phyloP scores from a whole-genome alignment of 2,329 filamentous ascomycete genomes.

The Neonectria hederae region DNA sequence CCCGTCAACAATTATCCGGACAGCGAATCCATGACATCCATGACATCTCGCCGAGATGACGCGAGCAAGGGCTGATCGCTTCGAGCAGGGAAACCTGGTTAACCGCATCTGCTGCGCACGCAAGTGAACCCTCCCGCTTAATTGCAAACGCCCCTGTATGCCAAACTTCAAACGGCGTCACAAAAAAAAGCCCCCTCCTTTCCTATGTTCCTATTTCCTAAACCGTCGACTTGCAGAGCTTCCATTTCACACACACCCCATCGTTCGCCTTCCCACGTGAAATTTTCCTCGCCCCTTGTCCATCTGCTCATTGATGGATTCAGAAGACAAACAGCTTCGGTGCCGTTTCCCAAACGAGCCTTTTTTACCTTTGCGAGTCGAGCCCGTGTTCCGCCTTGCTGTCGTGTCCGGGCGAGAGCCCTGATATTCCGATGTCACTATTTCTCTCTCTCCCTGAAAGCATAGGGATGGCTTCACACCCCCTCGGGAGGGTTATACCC shows the following conservation, averaged over 20 bases:
- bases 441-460: not conserved
- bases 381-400: slow-evolving; percentile 15
- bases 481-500: not conserved
- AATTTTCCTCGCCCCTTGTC: slow-evolving; percentile 14
- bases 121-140: slow-evolving; percentile 7
- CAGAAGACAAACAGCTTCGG: slow-evolving; percentile 27
- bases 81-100: slow-evolving; percentile 7
- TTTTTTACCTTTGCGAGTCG: slow-evolving; percentile 5
- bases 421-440: slow-evolving; percentile 18
- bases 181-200: not conserved
- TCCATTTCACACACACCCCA: slow-evolving; percentile 33
- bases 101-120: slow-evolving; percentile 8
- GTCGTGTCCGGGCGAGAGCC: slow-evolving; percentile 1
- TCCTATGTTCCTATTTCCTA: slow-evolving; percentile 36
- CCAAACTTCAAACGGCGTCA: slow-evolving; percentile 19
- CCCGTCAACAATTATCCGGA: slow-evolving; percentile 16
- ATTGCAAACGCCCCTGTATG: slow-evolving; percentile 8
- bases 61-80: slow-evolving; percentile 20
- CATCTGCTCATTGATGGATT: slow-evolving; percentile 32
- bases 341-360: slow-evolving; percentile 27
- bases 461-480: not conserved
- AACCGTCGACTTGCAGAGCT: slow-evolving; percentile 38
- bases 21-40: slow-evolving; percentile 11
- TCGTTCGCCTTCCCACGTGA: slow-evolving; percentile 8
- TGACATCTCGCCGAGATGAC: slow-evolving; percentile 25